phyloP scores from a whole-genome alignment of 1,139 yeast species.

The Kodamaea arcana region DNA sequence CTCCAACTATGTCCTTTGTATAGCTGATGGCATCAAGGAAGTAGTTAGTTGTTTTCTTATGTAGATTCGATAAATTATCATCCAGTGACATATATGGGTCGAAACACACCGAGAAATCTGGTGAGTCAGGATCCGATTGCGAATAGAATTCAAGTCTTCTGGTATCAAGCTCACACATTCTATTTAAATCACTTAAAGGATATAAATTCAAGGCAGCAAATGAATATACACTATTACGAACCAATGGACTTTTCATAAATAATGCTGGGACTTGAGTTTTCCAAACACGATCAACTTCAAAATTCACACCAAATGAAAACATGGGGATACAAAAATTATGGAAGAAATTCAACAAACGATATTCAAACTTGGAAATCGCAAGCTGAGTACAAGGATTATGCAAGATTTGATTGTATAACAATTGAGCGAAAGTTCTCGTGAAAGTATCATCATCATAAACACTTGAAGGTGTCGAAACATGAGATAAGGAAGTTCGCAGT shows the following conservation, averaged over 20 bases:
- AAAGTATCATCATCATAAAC: background rate
- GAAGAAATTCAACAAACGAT: slow-evolving; percentile 27
- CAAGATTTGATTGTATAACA: slow-evolving; percentile 5
- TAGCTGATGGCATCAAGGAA: slow-evolving; percentile 16
- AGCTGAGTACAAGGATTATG: slow-evolving; percentile 15
- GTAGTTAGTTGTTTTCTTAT: slow-evolving; percentile 19
- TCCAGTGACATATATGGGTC: slow-evolving; percentile 1
- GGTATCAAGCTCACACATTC: slow-evolving; percentile 5
- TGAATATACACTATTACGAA: slow-evolving; percentile 21
- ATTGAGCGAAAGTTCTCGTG: slow-evolving; percentile 6
- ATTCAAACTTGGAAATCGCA: slow-evolving; percentile 26
- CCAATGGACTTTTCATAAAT: slow-evolving; percentile 19
- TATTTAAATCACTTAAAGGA: slow-evolving; percentile 14
- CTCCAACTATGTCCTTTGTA: slow-evolving; percentile 4
- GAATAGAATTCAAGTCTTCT: background rate
- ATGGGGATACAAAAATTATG: slow-evolving; percentile 23
- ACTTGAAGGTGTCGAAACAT: background rate
- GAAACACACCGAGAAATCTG: background rate
- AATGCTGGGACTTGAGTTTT: slow-evolving; percentile 22
- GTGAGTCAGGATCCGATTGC: background rate
- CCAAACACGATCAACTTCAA: slow-evolving; percentile 25
- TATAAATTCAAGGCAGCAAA: slow-evolving; percentile 20
- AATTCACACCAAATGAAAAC: slow-evolving; percentile 21
- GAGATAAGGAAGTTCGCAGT: background rate
- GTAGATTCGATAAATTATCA: slow-evolving; percentile 6